Conservation (phyloP, 176 grass and related monocot genomes). For the Rhynchospora pubera region DNA sequence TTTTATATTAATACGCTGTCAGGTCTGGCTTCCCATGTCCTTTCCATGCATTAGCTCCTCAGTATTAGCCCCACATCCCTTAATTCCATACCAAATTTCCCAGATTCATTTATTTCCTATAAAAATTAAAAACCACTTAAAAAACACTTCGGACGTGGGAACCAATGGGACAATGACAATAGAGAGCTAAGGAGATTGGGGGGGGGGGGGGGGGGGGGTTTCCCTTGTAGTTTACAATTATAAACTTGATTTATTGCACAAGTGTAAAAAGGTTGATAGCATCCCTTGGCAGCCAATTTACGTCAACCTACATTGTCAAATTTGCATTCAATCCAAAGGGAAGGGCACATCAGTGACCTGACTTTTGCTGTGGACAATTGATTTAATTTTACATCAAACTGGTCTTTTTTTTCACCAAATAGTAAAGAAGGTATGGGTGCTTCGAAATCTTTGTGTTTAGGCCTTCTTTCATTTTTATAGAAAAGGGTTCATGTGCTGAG, state of each 20-base stretch:
- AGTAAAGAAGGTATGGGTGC: neutral
- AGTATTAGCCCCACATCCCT: neutral
- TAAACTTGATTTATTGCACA: neutral
- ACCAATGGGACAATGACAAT: neutral
- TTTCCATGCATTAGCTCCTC: neutral
- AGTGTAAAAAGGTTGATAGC: neutral
- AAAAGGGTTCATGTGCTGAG: neutral
- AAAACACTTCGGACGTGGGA: neutral
- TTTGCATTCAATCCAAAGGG: slow-evolving; percentile 10
- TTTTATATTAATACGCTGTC: neutral
- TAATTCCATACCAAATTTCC: neutral
- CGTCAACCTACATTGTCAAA: neutral
- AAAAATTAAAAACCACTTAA: neutral
- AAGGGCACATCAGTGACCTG: neutral
- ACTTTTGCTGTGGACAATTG: neutral
- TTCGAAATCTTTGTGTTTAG: neutral
- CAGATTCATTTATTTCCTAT: neutral
- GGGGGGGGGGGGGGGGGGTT: too few species aligned
- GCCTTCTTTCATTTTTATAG: neutral
- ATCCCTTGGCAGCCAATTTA: neutral
- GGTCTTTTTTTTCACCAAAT: neutral
- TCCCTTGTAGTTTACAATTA: neutral
- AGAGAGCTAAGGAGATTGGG: neutral
- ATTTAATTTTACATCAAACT: neutral
- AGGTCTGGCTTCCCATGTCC: neutral